Percentiles rank a stretch among this genome's conserved stretches.
Evolutionary conservation across 2,329 filamentous ascomycete genomes (phyloP).

Genomic region (Fusarium acutatum): DNA sequence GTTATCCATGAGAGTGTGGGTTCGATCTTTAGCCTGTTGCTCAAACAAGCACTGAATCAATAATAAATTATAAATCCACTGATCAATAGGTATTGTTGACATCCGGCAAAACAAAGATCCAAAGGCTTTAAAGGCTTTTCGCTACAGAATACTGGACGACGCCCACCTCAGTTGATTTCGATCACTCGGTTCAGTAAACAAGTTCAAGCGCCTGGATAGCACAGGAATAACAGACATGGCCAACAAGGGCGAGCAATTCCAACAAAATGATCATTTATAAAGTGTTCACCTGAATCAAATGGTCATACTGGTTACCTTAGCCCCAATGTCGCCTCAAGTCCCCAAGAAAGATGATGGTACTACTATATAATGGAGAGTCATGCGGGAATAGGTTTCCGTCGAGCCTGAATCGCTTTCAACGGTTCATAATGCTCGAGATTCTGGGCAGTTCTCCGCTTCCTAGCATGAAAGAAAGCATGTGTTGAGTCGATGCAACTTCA

Average conservation of each 20-base stretch:
- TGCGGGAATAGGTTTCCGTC: conserved; percentile 20
- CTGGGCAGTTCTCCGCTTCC: conserved; percentile 20
- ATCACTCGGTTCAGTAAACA: background rate
- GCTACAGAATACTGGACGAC: background rate
- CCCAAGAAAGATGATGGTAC: background rate
- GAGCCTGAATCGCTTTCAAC: background rate
- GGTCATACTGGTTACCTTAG: background rate
- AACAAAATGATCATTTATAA: background rate
- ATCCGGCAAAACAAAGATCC: conserved; percentile 32
- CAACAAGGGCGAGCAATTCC: background rate
- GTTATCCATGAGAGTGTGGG: conserved; percentile 20
- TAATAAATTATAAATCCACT: conserved; percentile 5
- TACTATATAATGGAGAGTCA: background rate
- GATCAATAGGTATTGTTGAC: background rate
- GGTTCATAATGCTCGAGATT: conserved; percentile 2
- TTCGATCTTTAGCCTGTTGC: conserved; percentile 30
- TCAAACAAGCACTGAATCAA: background rate
- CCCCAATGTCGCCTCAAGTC: background rate
- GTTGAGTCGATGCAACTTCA: background rate
- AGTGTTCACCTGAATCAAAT: background rate
- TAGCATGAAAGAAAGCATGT: conserved; percentile 17
- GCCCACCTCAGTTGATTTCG: background rate
- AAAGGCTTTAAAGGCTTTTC: background rate
- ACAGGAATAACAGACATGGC: background rate
- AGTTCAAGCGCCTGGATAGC: background rate